phyloP scores from a whole-genome alignment of 768 basidiomycete genomes.

The Collybia nuda region DNA sequence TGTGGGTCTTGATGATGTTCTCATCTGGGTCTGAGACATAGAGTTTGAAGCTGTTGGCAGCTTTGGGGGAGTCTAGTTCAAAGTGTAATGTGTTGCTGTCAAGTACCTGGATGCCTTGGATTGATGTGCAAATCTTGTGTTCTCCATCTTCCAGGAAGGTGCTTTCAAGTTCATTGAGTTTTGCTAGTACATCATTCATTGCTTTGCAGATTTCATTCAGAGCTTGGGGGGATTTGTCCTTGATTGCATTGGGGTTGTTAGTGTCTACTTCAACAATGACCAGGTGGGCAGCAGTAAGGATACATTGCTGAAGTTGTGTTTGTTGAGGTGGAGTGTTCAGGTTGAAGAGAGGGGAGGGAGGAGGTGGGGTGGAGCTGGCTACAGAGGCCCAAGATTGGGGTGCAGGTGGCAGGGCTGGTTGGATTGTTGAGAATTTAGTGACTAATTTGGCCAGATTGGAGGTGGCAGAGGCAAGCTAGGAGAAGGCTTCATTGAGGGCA shows the following conservation, averaged over 20 bases:
- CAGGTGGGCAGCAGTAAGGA: background rate
- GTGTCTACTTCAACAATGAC: background rate
- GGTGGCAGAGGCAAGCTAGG: background rate
- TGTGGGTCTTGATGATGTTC: background rate
- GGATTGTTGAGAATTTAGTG: background rate
- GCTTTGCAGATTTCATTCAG: background rate
- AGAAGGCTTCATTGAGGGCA: background rate
- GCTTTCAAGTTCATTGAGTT: background rate
- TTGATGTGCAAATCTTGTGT: too few relatives aligned
- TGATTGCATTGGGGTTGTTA: background rate
- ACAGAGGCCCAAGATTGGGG: background rate
- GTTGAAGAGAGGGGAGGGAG: background rate
- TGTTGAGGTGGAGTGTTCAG: background rate
- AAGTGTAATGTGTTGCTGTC: background rate
- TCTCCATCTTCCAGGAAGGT: background rate
- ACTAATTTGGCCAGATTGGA: background rate
- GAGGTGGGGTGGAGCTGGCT: background rate
- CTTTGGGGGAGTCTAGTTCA: background rate
- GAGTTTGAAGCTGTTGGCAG: background rate
- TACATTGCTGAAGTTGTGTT: slow-evolving; percentile 5
- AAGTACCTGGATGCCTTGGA: background rate
- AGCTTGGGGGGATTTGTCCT: background rate
- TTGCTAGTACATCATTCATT: background rate
- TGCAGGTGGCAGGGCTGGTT: background rate
- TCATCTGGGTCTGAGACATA: background rate